Base-by-base conservation (phyloP, 768 basidiomycete species). In the Phylloporus rhodoxanthus region DNA sequence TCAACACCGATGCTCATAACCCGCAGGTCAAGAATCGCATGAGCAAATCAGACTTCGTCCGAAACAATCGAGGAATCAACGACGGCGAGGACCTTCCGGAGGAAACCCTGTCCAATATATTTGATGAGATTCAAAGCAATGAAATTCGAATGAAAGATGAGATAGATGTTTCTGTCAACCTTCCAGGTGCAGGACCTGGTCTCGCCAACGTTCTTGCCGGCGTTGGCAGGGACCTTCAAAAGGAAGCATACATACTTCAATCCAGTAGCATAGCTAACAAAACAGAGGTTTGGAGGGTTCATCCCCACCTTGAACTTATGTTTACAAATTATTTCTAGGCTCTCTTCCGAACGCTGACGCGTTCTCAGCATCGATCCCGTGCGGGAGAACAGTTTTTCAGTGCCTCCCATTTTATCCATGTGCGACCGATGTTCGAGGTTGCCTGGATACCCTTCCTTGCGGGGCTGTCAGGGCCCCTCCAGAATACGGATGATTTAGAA, bases 141-240 rank as follows among this genome's bases (percentile, higher is more conserved):
- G 96, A 99, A 67, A 98, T 99, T 58, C 80, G 90, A 61, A 98
- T 99, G 96, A 97, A 97, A 70, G 96, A 98, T 60, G 95, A 99
- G 71, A 72, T 92, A 21, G 93, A 94, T 58, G 73, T 78, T 25
- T 71, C 72, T 7, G 33, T 52, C 20, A 65, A 48, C 51, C 59
- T 80, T 20, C 66, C 72, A 8, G 60, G 73, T 4, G 49, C 75
- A 28, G 80, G 80, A 3, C 80, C 89, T 19, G 92, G 93, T 11
- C 68, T 96, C 30, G 86, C 90, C 1, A 83, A 79, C 55, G 87
- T 86, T 8, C 69, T 99, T 14, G 89, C 88, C 2, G 87, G 82
- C 45, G 92, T 98, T 23, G 96, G 96, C 8, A 73, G 96, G 55
- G 95, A 99, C 70, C 71, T 96, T 14, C 95, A 97, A 68, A 85